Percentiles rank a stretch among this genome's conserved stretches.
Conservation (phyloP, 306 rosid species). For the Glycine tomentella region DNA sequence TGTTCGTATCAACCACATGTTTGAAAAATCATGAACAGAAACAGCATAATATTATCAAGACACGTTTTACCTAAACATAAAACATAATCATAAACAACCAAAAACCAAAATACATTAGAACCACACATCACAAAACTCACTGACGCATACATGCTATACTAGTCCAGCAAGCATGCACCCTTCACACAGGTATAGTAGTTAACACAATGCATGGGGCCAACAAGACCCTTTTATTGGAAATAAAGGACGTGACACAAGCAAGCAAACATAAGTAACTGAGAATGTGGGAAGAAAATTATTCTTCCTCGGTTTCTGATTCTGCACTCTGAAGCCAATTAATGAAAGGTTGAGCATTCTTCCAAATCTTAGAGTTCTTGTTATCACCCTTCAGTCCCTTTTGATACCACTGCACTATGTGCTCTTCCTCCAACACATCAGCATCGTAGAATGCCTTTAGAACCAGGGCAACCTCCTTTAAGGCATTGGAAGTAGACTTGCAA, state of each 20-base stretch:
- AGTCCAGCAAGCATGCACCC: neutral
- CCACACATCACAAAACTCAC: neutral
- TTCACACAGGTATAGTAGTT: neutral
- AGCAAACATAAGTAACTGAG: neutral
- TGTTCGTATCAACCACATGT: neutral
- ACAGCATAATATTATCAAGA: neutral
- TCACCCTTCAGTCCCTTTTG: constrained; percentile 51
- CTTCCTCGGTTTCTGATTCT: constrained; percentile 64
- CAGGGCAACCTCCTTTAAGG: constrained; percentile 61
- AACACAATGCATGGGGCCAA: constrained; percentile 17
- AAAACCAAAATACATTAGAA: neutral
- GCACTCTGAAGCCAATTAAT: constrained; percentile 70
- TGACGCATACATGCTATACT: neutral
- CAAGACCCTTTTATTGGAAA: constrained; percentile 48
- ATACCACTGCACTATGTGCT: constrained; percentile 58
- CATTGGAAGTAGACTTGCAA: constrained; percentile 43
- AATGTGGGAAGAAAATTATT: constrained; percentile 13
- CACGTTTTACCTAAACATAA: neutral
- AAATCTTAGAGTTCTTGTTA: constrained; percentile 53
- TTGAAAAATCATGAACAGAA: neutral
- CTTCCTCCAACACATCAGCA: constrained; percentile 61
- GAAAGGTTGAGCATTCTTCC: constrained; percentile 65
- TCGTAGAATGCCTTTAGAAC: constrained; percentile 62
- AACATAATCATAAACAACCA: neutral
- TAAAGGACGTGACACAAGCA: constrained; percentile 20